phyloP scores from a whole-genome alignment of 2,329 filamentous ascomycete genomes.

The Helminthosporium solani region DNA sequence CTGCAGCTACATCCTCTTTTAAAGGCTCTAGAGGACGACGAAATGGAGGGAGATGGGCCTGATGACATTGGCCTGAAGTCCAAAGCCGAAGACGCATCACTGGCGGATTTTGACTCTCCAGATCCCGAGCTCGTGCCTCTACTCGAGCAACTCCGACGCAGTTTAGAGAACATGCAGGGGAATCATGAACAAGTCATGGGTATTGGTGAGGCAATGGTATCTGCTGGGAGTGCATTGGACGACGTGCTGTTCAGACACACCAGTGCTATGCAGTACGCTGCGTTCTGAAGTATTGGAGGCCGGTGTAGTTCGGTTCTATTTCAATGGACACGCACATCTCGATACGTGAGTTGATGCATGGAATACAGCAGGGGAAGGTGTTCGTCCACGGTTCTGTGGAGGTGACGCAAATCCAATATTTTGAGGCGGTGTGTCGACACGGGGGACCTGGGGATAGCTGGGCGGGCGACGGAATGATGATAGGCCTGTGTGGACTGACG shows the following conservation, averaged over 20 bases:
- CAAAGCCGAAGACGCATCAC: constrained; percentile 14
- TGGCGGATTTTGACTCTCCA: constrained; percentile 25
- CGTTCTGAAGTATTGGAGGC: constrained; percentile 34
- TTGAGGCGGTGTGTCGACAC: constrained; percentile 1
- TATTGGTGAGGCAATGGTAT: constrained; percentile 31
- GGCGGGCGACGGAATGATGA: neutral
- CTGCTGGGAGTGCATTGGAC: constrained; percentile 36
- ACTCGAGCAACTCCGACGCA: constrained; percentile 40
- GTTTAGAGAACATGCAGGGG: constrained; percentile 42
- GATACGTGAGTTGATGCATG: constrained; percentile 15
- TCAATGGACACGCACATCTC: constrained; percentile 19
- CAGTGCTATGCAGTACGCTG: constrained; percentile 33
- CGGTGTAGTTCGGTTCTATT: constrained; percentile 23
- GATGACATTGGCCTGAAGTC: constrained; percentile 34
- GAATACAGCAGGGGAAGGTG: constrained; percentile 13
- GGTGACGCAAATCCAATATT: constrained; percentile 25
- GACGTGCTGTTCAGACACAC: constrained; percentile 37
- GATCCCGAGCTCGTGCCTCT: constrained; percentile 36
- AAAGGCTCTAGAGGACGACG: constrained; percentile 15
- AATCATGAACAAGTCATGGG: constrained; percentile 42
- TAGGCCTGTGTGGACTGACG: no score
- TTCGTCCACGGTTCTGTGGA: constrained; percentile 16
- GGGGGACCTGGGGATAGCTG: no score
- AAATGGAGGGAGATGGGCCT: constrained; percentile 25
- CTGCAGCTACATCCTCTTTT: constrained; percentile 39